phyloP scores from a whole-genome alignment of 768 basidiomycete species.

The Suillus luteus region DNA sequence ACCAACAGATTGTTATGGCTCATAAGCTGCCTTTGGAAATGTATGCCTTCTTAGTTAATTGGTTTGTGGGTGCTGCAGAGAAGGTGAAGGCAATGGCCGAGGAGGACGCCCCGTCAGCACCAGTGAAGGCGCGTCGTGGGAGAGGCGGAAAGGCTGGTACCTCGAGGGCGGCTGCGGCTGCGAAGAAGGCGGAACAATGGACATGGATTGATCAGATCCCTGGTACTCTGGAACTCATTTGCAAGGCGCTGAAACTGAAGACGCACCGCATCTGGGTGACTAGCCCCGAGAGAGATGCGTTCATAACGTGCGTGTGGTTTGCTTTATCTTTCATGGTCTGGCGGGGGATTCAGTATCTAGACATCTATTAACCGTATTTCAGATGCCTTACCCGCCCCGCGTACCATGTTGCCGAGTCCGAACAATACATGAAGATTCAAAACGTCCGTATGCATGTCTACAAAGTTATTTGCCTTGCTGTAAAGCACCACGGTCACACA shows the following conservation, averaged over 20 bases:
- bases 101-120: constrained; percentile 46
- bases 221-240: constrained; percentile 64
- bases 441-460: constrained; percentile 76
- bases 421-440: constrained; percentile 81
- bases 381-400: constrained; percentile 89
- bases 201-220: constrained; percentile 81
- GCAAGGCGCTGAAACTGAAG: constrained; percentile 66
- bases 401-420: constrained; percentile 84
- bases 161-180: constrained; percentile 42
- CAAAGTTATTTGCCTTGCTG: constrained; percentile 87
- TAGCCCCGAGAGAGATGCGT: constrained; percentile 80
- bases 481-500: constrained; percentile 87
- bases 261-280: constrained; percentile 89
- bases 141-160: constrained; percentile 57
- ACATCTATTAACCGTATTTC: constrained; percentile 13
- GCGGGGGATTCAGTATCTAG: neutral
- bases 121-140: constrained; percentile 54
- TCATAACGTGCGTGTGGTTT: constrained; percentile 65
- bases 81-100: constrained; percentile 62
- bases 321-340: neutral
- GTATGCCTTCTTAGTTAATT: constrained; percentile 89
- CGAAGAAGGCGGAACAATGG: constrained; percentile 56
- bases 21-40: constrained; percentile 84
- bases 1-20: constrained; percentile 55
- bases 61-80: constrained; percentile 85